Evolutionary conservation across 805 yeast species (phyloP).

Genomic region (Allodekkera sacchari): DNA sequence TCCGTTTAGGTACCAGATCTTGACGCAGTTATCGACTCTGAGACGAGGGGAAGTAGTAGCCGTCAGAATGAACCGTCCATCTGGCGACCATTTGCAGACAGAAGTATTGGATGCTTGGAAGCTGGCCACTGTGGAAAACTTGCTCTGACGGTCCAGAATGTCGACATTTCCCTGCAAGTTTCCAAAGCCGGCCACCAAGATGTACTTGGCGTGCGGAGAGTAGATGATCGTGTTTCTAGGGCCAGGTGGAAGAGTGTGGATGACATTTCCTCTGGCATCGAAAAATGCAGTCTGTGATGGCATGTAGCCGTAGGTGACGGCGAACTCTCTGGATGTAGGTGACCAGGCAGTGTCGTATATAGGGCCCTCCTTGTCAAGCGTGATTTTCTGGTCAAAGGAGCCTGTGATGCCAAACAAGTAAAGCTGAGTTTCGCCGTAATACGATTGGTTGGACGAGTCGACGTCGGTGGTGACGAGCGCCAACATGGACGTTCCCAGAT

Average conservation of each 20-base stretch:
- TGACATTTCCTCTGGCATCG: conserved; percentile 78
- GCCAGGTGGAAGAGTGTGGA: conserved; percentile 75
- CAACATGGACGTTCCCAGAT: conserved; percentile 85
- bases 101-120: conserved; percentile 92
- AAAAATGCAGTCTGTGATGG: conserved; percentile 93
- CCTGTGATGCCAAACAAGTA: conserved; percentile 90
- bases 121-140: conserved; percentile 68
- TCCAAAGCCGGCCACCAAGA: conserved; percentile 95
- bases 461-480: conserved; percentile 95
- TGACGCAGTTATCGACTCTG: conserved; percentile 92
- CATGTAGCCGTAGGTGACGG: conserved; percentile 96
- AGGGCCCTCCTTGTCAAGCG: conserved; percentile 88
- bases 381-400: conserved; percentile 80
- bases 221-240: conserved; percentile 85
- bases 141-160: conserved; percentile 83
- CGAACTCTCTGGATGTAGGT: conserved; percentile 92
- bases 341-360: conserved; percentile 98
- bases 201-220: conserved; percentile 89
- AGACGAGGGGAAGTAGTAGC: conserved; percentile 97
- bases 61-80: conserved; percentile 85
- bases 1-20: conserved; percentile 90
- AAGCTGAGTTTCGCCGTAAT: conserved; percentile 93
- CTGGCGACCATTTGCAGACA: conserved; percentile 97
- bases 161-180: conserved; percentile 96
- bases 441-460: conserved; percentile 86